phyloP scores from a whole-genome alignment of 176 grass and related monocot species.

The Raddia distichophylla region DNA sequence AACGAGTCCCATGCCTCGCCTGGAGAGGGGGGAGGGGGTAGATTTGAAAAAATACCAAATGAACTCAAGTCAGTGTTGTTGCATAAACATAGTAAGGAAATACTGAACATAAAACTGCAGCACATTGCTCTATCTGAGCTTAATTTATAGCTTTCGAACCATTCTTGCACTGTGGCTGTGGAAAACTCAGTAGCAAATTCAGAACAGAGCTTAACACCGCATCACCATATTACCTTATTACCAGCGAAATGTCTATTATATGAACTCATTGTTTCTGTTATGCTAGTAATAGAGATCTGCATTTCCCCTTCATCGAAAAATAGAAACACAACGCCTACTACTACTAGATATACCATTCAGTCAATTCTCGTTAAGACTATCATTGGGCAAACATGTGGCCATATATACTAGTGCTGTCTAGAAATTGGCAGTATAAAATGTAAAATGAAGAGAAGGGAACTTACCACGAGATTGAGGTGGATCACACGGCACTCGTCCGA shows the following conservation, averaged over 20 bases:
- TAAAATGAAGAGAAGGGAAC: conserved; percentile 25
- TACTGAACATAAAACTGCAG: neutral
- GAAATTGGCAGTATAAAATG: neutral
- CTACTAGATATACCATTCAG: too few relatives aligned
- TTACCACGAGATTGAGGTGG: conserved; percentile 94
- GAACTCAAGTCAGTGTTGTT: neutral
- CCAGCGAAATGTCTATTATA: neutral
- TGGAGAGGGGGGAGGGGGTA: neutral
- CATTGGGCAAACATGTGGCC: neutral
- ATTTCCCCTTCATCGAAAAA: too few relatives aligned
- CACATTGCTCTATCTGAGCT: conserved; percentile 9
- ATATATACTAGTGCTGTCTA: neutral
- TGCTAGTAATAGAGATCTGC: too few relatives aligned
- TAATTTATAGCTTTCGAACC: neutral
- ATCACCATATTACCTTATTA: neutral
- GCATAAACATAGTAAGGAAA: neutral
- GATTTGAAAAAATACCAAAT: conserved; percentile 8
- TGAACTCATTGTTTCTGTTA: too few relatives aligned
- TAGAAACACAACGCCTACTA: too few relatives aligned
- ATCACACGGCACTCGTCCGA: conserved; percentile 65
- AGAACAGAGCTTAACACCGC: neutral
- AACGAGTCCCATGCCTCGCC: conserved; percentile 91
- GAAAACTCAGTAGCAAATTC: neutral
- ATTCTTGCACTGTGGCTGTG: neutral
- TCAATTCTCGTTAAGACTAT: conserved; percentile 1